Conservation (phyloP, 371 early-diverging fungal species). For the Umbelopsis sp. region DNA sequence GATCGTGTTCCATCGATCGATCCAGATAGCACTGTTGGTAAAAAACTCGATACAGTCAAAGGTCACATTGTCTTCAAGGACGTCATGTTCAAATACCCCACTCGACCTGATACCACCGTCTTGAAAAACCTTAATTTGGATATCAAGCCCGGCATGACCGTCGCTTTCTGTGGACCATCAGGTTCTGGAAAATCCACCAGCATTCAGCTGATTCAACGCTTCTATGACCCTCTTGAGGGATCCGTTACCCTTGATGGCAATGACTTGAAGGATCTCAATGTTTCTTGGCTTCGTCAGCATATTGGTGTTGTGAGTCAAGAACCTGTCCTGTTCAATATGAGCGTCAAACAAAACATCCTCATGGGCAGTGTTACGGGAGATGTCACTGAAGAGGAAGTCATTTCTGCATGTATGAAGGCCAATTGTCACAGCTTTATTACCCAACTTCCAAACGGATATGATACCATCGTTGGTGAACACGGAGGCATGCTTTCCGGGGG, state of each 20-base stretch:
- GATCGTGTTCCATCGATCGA: conserved; percentile 70
- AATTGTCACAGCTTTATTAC: conserved; percentile 75
- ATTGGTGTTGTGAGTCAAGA: conserved; percentile 62
- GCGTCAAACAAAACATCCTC: conserved; percentile 25
- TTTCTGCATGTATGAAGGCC: conserved; percentile 60
- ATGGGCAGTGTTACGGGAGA: conserved; percentile 49
- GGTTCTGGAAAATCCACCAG: conserved; percentile 75
- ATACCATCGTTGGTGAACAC: conserved; percentile 70
- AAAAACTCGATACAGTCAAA: conserved; percentile 23
- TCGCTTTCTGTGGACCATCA: conserved; percentile 68
- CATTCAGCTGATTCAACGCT: conserved; percentile 63
- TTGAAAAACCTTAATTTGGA: conserved; percentile 65
- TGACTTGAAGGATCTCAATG: conserved; percentile 44
- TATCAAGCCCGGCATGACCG: conserved; percentile 65
- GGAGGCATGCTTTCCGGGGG: conserved; percentile 59
- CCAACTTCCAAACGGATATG: conserved; percentile 72
- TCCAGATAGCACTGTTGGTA: conserved; percentile 50
- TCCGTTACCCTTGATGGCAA: conserved; percentile 49
- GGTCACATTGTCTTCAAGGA: conserved; percentile 53
- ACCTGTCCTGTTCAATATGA: conserved; percentile 62
- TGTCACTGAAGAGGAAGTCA: conserved; percentile 36
- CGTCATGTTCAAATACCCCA: conserved; percentile 78
- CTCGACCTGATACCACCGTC: conserved; percentile 64
- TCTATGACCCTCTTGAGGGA: conserved; percentile 63
- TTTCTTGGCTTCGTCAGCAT: conserved; percentile 40